Evolutionary conservation across 139 green algal species (phyloP), one percentile per base, ranked within the genome.

Genomic region (Auxenochlorella pyrenoidosa): DNA sequence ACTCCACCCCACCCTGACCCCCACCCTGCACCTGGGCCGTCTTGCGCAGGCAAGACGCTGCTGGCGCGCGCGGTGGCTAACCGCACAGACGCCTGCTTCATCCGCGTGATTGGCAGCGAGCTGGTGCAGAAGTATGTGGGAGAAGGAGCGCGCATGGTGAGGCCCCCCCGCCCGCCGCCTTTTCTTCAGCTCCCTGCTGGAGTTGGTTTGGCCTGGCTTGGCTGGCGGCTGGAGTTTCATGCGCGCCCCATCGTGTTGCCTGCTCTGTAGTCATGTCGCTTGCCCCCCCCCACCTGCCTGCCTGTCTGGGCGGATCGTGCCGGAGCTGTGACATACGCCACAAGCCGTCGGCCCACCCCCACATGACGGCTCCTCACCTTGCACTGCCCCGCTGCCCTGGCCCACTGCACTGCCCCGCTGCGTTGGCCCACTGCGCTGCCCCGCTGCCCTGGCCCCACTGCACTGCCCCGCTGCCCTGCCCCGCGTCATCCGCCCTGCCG

Each of bases 51-150:
- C 84, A 99, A 99, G 93, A 99, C 97, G 43, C 94, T 99, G 91
- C 94, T 99, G 90, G 96, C 97, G 34, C 94, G 97, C 16, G 97
- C 97, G 40, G 97, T 99, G 54, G 97, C 97, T 28, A 99, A 99
- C 92, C 94, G 97, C 85, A 99, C 97, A 26, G 97, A 99, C 90
- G 97, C 97, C 6, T 99, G 97, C 94, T 99, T 99, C 93, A 99
- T 99, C 89, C 94, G 97, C 36, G 97, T 99, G n/a, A 99, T 99
- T 83, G 97, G 97, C 79, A 95, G 86, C 66, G 97, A 99, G 92
- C 94, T 99, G 72, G 97, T 99, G 83, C 97, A 99, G 90, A 99
- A 99, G 92, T 99, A 99, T 87, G 97, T 99, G 41, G 97, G 97
- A 21, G 97, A 99, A 91, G 97, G 97, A 26, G 97, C 97, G 10